phyloP scores from a whole-genome alignment of 805 yeast species.

The Torulaspora indica region DNA sequence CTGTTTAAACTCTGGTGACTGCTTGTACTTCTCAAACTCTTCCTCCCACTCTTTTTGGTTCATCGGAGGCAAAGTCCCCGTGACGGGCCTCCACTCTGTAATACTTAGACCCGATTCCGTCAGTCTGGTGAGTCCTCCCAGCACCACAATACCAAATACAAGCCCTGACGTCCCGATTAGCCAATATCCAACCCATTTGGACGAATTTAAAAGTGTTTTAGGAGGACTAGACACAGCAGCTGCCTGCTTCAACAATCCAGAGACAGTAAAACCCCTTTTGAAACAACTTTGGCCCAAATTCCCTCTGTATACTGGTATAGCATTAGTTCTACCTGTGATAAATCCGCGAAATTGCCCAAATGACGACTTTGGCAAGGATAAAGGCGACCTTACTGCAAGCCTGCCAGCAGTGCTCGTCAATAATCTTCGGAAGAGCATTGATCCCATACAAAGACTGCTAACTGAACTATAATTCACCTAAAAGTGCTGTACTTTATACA shows the following conservation, averaged over 20 bases:
- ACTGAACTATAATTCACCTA: background rate
- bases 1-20: constrained; percentile 86
- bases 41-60: constrained; percentile 75
- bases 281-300: background rate
- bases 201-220: constrained; percentile 43
- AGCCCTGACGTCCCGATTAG: constrained; percentile 79
- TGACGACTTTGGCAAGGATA: background rate
- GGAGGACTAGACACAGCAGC: constrained; percentile 16
- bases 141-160: constrained; percentile 91
- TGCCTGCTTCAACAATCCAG: constrained; percentile 14
- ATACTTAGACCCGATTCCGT: constrained; percentile 95
- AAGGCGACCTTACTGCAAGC: constrained; percentile 6
- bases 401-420: constrained; percentile 8
- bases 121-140: constrained; percentile 92
- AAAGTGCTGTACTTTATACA: background rate
- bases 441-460: background rate
- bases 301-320: background rate
- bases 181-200: constrained; percentile 76
- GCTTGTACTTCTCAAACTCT: constrained; percentile 75
- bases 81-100: constrained; percentile 98
- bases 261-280: constrained; percentile 13
- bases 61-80: constrained; percentile 90
- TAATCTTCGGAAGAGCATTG: constrained; percentile 6
- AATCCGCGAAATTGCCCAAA: constrained; percentile 1
- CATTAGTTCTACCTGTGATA: constrained; percentile 1